Evolutionary conservation across 306 rosid genomes (phyloP), one percentile per base, ranked within the genome.

Genomic region (Vigna hirtella): DNA sequence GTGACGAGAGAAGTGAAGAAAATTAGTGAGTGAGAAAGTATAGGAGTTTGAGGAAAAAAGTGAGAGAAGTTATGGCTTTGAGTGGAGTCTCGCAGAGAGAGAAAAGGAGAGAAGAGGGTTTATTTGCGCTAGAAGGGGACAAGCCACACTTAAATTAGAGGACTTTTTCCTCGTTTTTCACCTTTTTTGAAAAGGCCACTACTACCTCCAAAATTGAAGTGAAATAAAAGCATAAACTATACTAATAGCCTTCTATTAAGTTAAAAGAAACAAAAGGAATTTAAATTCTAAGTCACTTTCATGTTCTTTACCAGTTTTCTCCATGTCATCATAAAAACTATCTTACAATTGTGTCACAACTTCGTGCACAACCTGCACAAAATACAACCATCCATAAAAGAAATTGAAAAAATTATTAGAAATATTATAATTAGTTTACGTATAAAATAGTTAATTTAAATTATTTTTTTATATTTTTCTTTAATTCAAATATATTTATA

Each of bases 61-160:
- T 70, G 76, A 78, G 79, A 83, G 72, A 65, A 76, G 79, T 45
- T 66, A 80, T 72, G 85, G 85, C 13, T 77, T 80, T 42, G 18
- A 72, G 73, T 72, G 65, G 65, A 58, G 72, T 71, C 68, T 58
- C 50, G 16, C 2, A 57, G 51, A 57, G 66, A 59, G 87, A 85
- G 78, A 87, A 83, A 81, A 16, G 49, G 45, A 36, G 76, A 77
- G 72, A 12, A 42, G 80, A 64, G 78, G 70, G 87, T 82, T 90
- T 90, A 82, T 87, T 86, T 83, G 88, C 91, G 96, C 76, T 86
- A 76, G 87, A 89, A 87, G 74, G 77, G 93, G 92, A 86, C 94
- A 83, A 73, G 76, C 55, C 59, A 81, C 88, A 81, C 74, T 86
- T 86, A 89, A 77, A 65, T 84, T 79, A 81, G 83, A 51, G 83